Evolutionary conservation across 2,329 filamentous ascomycete genomes (phyloP).

Genomic region (Tolypocladium capitatum): DNA sequence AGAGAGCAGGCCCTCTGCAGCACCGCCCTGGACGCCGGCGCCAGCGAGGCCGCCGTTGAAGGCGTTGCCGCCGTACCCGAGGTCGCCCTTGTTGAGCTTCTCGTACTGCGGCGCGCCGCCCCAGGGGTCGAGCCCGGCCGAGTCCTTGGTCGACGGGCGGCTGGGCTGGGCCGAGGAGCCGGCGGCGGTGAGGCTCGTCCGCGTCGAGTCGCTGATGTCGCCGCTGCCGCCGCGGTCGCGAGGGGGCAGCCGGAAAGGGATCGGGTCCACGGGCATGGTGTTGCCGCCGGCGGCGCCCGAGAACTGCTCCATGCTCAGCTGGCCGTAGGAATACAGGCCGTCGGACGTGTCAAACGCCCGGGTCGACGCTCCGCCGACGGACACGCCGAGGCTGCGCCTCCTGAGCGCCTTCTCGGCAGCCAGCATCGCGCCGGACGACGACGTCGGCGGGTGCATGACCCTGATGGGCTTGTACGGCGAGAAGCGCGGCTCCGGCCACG

Average conservation of each 20-base stretch:
- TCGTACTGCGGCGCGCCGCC: conserved; percentile 36
- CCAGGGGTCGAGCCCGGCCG: conserved; percentile 14
- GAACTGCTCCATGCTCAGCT: conserved; percentile 4
- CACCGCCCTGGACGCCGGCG: conserved; percentile 21
- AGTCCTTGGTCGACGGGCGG: conserved; percentile 23
- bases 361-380: conserved; percentile 16
- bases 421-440: conserved; percentile 30
- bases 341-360: conserved; percentile 24
- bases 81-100: conserved; percentile 55
- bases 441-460: conserved; percentile 31
- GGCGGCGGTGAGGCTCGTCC: conserved; percentile 9
- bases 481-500: conserved; percentile 77
- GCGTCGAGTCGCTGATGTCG: conserved; percentile 15
- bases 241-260: conserved; percentile 33
- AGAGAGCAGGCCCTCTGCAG: conserved; percentile 52
- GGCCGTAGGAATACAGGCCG: conserved; percentile 5
- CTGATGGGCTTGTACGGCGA: conserved; percentile 64
- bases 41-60: conserved; percentile 21
- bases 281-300: conserved; percentile 14
- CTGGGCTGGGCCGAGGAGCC: conserved; percentile 15
- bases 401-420: conserved; percentile 47
- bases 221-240: conserved; percentile 19
- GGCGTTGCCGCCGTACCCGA: conserved; percentile 45
- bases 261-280: conserved; percentile 30
- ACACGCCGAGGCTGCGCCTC: conserved; percentile 42